Base-by-base conservation (phyloP, 805 yeast genomes). In the Pichia californica region DNA sequence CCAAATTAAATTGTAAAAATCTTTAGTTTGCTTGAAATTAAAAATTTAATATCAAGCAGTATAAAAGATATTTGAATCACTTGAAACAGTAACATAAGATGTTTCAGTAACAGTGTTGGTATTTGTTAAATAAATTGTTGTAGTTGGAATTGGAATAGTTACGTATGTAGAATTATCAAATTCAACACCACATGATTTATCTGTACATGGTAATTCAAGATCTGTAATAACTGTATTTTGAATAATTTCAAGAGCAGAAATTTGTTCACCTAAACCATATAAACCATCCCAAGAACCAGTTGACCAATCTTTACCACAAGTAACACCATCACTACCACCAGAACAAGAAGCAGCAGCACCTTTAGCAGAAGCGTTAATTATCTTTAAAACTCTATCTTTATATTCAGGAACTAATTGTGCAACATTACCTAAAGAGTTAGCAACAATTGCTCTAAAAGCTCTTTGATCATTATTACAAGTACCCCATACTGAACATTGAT, bases 221-320 rank as follows among this genome's bases (percentile, higher is more conserved):
- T 30, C 16, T 2, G 26, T 18, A 16, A 49, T 47, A 64, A 63
- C 93, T 84, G 2, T 88, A 38, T 69, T 70, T 50, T 72, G 76
- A 38, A 84, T 74, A 1, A 71, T 71, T 59, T 83, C 91, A 45
- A 82, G 65, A 0, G 94, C 88, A 37, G 73, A 63, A 75, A 84
- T 79, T 62, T 84, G 88, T 62, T 84, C 94, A 52, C 93, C 93
- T 23, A 85, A 64, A 23, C 94, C 93, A 56, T 74, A 84, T 36
- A 53, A 45, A 0, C 77, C 81, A 61, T 84, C 93, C 77, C 83
- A 75, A 15, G 75, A 77, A 8, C 64, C 61, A 5, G 57, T 47
- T 11, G 68, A 58, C 94, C 94, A 84, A 59, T 74, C 68, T 45
- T 74, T 58, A 31, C 91, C 93, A 69, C 94, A 85, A 0, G 93